These are phyloP conservation scores for Glonium stellatum DNA, from an alignment of 495 filamentous ascomycete genomes.

Conservation along the genomic window DNA sequence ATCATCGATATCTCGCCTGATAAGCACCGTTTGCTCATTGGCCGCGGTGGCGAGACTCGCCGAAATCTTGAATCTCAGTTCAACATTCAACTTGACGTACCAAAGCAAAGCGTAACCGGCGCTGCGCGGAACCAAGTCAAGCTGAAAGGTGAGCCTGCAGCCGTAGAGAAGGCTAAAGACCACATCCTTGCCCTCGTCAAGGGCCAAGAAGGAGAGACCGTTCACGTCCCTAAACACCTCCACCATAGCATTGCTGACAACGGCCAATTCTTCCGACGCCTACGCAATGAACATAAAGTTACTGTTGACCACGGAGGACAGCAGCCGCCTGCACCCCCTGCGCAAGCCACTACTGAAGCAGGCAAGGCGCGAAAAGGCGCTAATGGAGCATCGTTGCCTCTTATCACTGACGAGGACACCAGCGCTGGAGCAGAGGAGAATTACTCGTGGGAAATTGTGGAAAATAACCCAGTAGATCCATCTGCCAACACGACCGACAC, in stretches of 20 bases:
- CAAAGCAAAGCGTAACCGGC: constrained; percentile 63
- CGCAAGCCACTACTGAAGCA: constrained; percentile 28
- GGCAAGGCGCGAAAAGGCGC: constrained; percentile 36
- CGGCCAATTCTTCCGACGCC: constrained; percentile 81
- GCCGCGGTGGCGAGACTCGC: constrained; percentile 79
- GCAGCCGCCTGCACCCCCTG: constrained; percentile 59
- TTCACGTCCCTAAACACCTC: constrained; percentile 69
- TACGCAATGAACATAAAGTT: constrained; percentile 75
- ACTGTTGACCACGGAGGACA: constrained; percentile 85
- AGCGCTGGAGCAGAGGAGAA: constrained; percentile 44
- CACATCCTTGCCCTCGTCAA: constrained; percentile 75
- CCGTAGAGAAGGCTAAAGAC: constrained; percentile 76
- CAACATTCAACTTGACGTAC: constrained; percentile 82
- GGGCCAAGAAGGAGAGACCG: constrained; percentile 78
- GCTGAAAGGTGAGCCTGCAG: constrained; percentile 66
- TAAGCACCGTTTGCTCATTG: constrained; percentile 87
- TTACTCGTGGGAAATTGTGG: constrained; percentile 75
- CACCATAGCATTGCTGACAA: constrained; percentile 84
- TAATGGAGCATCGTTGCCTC: constrained; percentile 59
- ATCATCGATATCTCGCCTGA: constrained; percentile 73
- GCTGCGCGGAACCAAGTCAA: constrained; percentile 64
- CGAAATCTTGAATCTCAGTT: constrained; percentile 83
- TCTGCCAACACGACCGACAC: constrained; percentile 52
- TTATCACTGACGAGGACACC: constrained; percentile 80
- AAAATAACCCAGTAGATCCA: constrained; percentile 40